Evolutionary conservation across 176 grass and related monocot genomes (phyloP), one percentile per base, ranked within the genome.

Genomic region (Zea mays): DNA sequence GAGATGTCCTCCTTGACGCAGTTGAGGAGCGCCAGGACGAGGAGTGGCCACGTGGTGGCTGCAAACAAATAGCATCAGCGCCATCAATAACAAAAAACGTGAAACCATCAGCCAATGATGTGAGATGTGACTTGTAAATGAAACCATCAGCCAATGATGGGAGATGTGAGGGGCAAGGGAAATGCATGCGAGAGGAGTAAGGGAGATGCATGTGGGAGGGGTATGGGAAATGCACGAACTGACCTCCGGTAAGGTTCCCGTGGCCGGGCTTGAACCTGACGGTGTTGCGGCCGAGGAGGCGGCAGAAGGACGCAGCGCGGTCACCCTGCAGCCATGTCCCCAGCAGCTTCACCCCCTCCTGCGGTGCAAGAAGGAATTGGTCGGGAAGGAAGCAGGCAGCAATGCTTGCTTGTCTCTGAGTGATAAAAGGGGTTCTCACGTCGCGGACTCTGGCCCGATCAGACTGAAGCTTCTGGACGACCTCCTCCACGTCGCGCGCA

Each of bases 331-430:
- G 75, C 91, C 91, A 92, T 37, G 63, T 86, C 41, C 78, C 90
- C 51, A 92, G 84, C 62, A 92, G 89, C 80, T 90, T 94, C 10
- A 92, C 79, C 72, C 94, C 94, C 77, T 97, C 94, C 94, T 93
- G 74, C 49, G 41, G 11, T 4, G 56, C 6, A 55, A 34, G 40
- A 14, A 27, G 44, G 48, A 37, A 76, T 10, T 7, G 16, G 19
- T 69, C 71, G 27, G 42, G 13, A 12, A 37, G 48, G 19, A 39
- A 55, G 62, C 47, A 42, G 42, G 17, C 17, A 49, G 76, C 36
- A 41, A 42, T 20, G 6, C 2, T 52, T 41, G 45, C 21, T 66
- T 17, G 10, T 52, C 54, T 44, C 69, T 15, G 19, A 46, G 6
- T 13, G 43, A 48, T 2, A 3, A 19, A 61, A n/a, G 3, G 37